Base-by-base conservation (phyloP, 345 rosid species). In the Hibiscus tridactylites region DNA sequence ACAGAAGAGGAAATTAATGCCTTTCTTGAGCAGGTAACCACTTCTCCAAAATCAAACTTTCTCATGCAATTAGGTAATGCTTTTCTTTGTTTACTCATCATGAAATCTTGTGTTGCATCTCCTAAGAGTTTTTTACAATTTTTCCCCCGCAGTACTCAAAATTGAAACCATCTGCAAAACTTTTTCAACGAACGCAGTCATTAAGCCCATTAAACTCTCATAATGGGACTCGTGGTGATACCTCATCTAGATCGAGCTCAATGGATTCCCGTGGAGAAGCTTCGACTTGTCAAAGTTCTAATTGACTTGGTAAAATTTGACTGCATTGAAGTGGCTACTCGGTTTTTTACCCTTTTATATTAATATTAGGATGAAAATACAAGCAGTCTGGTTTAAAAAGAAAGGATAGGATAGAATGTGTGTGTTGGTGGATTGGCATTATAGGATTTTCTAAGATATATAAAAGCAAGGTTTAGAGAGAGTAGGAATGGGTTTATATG, bases 1-100 rank as follows among this genome's bases (percentile, higher is more conserved):
- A 86, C 89, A 1, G 87, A 83, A 73, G 89, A 83, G 74, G 89
- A 86, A 79, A 86, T 86, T 58, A 75, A 52, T 28, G 75, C 83
- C 56, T 86, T 86, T 65, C 56, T 65, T 19, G 53, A 82, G 76
- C 54, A 78, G 87, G 89, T 85, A 68, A 28, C 15, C 6, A 0
- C 13, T 49, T 17, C 17, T 56, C 37, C 5, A 35, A 7, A 6
- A 3, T 26, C 28, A 9, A 35, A 28, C 21, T 52, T n/a, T 50
- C 50, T 62, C 19, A 11, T 59, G 31, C 24, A 17, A 26, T 49
- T 62, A 21, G 13, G 5, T 66, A 42, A 16, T 74, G 19, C 9
- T 42, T 1, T 17, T 17, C 62, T 19, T 46, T 54, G 16, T 5
- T 63, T 73, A 15, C 16, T 17, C 56, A 70, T 17, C 31, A 9